Evolutionary conservation across 148 eudicot genomes (phyloP), one percentile per base, ranked within the genome.

Genomic region (Rhododendron henanense): DNA sequence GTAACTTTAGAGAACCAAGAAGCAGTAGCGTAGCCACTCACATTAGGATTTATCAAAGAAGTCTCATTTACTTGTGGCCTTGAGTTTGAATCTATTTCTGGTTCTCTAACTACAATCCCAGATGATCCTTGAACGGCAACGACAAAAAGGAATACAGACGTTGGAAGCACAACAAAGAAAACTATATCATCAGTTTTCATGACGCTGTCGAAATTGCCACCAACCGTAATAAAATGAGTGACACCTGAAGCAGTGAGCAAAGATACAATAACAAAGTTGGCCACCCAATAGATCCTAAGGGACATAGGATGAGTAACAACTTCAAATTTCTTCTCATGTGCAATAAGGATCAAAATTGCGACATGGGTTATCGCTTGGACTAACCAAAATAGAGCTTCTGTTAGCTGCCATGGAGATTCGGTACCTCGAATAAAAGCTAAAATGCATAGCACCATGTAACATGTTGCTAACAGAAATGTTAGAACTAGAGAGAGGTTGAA

Each of bases 211-310:
- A 48, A 71, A 71, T 81, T 55, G 47, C 81, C 81, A 14, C 78
- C 78, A 71, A 47, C 8, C 1, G 73, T 50, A 39, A 82, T 41
- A 86, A 86, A 81, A 28, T 67, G 79, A 19, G 87, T 21, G 41
- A 85, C 69, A 6, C 79, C 87, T 23, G 87, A 85, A 55, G 84
- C 83, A 85, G 76, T 37, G 28, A 85, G 67, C 84, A 90, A 78
- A 55, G 86, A 69, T 10, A 86, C 90, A 69, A 90, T 71, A 57
- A 91, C 74, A 84, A 90, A 91, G 33, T 87, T 90, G 4, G 65
- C 87, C 25, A 82, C 88, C 94, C 93, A 93, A 84, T 90, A 93
- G 41, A 92, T 65, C 84, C 94, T 82, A 71, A 93, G 93, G 19
- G 90, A 74, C 53, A 88, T 35, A 10, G 93, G 91, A 90, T 93